A percentile compares a stretch with the other conserved stretches of the same genome.
phyloP scores from a whole-genome alignment of 2,329 filamentous ascomycete genomes.

The Botrytis byssoidea region DNA sequence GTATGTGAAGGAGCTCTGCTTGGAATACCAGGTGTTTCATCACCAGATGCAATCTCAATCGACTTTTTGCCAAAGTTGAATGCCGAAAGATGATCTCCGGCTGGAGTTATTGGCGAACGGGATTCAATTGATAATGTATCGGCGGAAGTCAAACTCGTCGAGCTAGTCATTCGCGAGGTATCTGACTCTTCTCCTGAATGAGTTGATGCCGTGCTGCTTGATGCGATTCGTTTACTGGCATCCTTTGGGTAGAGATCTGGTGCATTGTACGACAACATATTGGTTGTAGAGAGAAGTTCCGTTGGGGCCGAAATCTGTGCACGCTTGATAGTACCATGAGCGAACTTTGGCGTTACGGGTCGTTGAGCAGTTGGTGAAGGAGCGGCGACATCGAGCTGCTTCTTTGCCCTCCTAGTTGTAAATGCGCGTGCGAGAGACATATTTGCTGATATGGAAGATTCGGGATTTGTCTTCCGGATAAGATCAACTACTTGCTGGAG shows the following conservation, averaged over 20 bases:
- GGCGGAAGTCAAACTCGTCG: constrained; percentile 46
- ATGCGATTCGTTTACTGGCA: neutral
- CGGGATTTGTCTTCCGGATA: constrained; percentile 22
- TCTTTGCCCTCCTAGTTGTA: constrained; percentile 62
- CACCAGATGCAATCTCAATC: constrained; percentile 40
- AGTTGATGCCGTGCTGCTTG: constrained; percentile 27
- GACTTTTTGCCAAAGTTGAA: constrained; percentile 52
- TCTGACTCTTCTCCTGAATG: constrained; percentile 70
- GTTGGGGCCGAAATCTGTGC: constrained; percentile 84
- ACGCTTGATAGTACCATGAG: constrained; percentile 38
- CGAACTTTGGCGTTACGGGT: constrained; percentile 35
- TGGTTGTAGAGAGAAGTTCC: constrained; percentile 88
- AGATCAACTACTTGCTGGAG: constrained; percentile 15
- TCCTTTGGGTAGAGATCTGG: constrained; percentile 64
- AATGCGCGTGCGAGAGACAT: constrained; percentile 68
- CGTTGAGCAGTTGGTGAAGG: constrained; percentile 30
- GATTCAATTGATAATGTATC: constrained; percentile 45
- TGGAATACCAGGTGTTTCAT: constrained; percentile 65
- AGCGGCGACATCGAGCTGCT: constrained; percentile 34
- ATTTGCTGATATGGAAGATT: constrained; percentile 30
- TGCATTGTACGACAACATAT: constrained; percentile 92
- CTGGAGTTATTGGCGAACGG: constrained; percentile 43
- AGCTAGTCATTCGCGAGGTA: constrained; percentile 48
- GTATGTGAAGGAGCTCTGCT: constrained; percentile 81
- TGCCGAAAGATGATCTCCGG: constrained; percentile 65